Base-by-base conservation (phyloP, 768 basidiomycete genomes). In the Auricularia sp. region DNA sequence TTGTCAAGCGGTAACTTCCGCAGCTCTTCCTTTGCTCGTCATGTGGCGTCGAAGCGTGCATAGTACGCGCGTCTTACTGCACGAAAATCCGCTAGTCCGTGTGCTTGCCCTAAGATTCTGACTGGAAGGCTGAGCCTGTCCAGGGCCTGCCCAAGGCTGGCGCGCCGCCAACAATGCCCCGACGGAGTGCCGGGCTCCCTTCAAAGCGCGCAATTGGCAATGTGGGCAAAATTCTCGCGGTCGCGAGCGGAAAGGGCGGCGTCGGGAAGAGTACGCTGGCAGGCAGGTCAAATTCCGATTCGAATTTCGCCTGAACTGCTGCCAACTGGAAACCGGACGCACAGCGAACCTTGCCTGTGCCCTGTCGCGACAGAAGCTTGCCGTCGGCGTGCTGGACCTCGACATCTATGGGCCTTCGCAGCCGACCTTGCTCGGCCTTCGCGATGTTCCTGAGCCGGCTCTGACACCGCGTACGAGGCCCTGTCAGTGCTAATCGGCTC, bases 361-460 rank as follows among this genome's bases (percentile, higher is more conserved):
- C 8, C 83, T 91, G 1, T 73, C 77, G 39, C 65, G 73, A 3
- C 78, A 69, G 62, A 65, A 79, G 14, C 79, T 86, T 14, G 83
- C 88, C 37, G 85, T 98, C 2, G 96, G 96, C 0, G 76, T 98
- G 21, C 81, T 99, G 0, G 96, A 99, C 75, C 82, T 99, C 8
- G 96, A 99, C 73, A 87, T 99, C 56, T 98, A 97, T 70, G 96
- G 96, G 0, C 96, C 96, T 1, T 95, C 93, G 0, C 80, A 96
- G 56, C 96, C 96, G 0, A 96, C 89, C 21, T 79, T 99, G 34
- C 92, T 98, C 88, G 94, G 94, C 2, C 81, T 99, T 34, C 88
- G 88, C 71, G 77, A 83, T 44, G 79, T 80, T 3, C 87, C 86
- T 1, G 94, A 96, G 72, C 94, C 95, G 0, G 80, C 82, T 36